Base-by-base conservation (phyloP, 2,329 filamentous ascomycete genomes). In the Apiospora aurea region DNA sequence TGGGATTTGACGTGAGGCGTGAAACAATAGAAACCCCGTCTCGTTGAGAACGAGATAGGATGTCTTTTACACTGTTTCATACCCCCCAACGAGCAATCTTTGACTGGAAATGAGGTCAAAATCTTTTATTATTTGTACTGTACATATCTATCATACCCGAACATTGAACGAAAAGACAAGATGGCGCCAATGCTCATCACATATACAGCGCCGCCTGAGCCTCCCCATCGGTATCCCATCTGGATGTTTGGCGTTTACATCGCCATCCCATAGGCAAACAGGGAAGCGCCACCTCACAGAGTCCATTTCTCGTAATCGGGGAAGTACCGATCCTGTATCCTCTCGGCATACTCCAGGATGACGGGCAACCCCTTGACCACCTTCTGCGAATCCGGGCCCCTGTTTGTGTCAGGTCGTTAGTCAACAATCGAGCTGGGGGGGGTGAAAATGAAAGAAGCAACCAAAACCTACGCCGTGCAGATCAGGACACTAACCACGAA, bases 251-350 rank as follows among this genome's bases (percentile, higher is more conserved):
- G 38, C 16, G 16, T 7, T 61, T 14, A 29, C 26, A 29, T 29
- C 26, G 26, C 26, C 26, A 29, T 29, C 26, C 26, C 26, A 29
- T 29, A 29, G 26, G 26, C 16, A 18, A 10, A n/a, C 8, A 10
- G 46, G 34, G 3, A 14, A 18, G 41, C 26, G 18, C 29, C 6
- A 14, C 13, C n/a, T 70, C 41, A 72, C 41, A 69, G 4, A 14
- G 70, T 71, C 81, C 83, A 83, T 43, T 77, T 76, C 72, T 85
- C 81, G 75, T 91, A 91, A 47, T 92, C 89, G 0, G 87, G 83
- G 74, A 92, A 92, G 75, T 88, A 90, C 5, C 73, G 72, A 67
- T 84, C 79, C 76, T 91, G 88, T 57, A 92, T 89, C 71, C 87
- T 83, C 49, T 76, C 76, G 3, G 87, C 89, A 78, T 91, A 92